Base-by-base conservation (phyloP, 140 eudicot genomes). In the Ambrosia hybrid region DNA sequence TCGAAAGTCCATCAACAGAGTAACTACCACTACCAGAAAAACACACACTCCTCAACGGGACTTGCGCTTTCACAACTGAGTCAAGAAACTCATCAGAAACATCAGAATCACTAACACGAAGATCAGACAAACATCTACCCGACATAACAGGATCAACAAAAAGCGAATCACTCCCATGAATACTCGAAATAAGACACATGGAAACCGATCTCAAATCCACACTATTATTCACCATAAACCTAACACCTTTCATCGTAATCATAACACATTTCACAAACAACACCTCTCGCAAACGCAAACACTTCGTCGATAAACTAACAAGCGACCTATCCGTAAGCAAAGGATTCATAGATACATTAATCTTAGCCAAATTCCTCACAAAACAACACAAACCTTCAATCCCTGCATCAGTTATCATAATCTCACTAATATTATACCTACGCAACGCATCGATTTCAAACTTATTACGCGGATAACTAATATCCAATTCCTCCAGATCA, bases 401-500 rank as follows among this genome's bases (percentile, higher is more conserved):
- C 11, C 96, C 96, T 57, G 16, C 38, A 84, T 89, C 96, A 9
- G 90, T 89, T 0, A 89, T 78, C 46, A 68, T 51, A 52, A 67
- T 38, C 8, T 80, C 84, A 69, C 74, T 57, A 4, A 71, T 49
- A 11, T 34, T 69, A 43, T 57, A 51, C 13, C 33, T 56, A 61
- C 78, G 79, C 36, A 65, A 70, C 26, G 46, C 46, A 17, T 11
- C 1, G 12, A 14, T n/a, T 5, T 65, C 38, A 57, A 39, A 76
- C 49, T 77, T 80, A 66, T 73, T 70, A 7, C 49, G 68, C 45
- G 90, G 86, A 43, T 72, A 76, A 76, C 92, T 86, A 16, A 89
- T 21, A 76, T 89, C 90, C n/a, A 89, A 51, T 30, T 86, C 96
- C 59, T 84, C 96, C 68, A 89, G 80, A 55, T 52, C 67, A 1